Evolutionary conservation across 2,329 filamentous ascomycete genomes (phyloP).

Genomic region (Colletotrichum melonis): DNA sequence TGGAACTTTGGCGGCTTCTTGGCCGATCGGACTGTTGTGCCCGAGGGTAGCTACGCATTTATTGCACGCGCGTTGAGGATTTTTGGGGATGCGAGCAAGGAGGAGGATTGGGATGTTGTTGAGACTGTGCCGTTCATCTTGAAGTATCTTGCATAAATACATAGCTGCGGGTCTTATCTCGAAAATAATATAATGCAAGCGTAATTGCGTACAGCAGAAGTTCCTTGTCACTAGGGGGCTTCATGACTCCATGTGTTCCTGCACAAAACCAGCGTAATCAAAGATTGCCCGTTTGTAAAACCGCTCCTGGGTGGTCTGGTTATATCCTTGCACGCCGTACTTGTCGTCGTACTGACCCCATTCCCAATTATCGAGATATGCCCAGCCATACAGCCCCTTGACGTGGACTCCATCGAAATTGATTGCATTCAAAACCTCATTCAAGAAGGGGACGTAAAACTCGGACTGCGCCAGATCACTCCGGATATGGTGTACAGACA

Average conservation of each 20-base stretch:
- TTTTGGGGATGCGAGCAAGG: constrained; percentile 40
- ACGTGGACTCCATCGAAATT: neutral
- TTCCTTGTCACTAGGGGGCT: neutral
- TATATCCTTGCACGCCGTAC: neutral
- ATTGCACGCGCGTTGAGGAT: constrained; percentile 39
- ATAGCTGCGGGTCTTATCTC: neutral
- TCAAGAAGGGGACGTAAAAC: neutral
- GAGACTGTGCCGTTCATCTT: constrained; percentile 37
- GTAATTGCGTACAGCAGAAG: neutral
- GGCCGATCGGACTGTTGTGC: constrained; percentile 38
- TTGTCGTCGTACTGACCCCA: neutral
- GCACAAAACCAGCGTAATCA: neutral
- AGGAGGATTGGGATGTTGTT: constrained; percentile 40
- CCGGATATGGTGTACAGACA: neutral
- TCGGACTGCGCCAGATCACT: neutral
- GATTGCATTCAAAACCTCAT: neutral
- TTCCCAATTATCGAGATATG: neutral
- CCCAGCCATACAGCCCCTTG: neutral
- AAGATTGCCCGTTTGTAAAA: neutral
- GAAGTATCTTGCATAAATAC: constrained; percentile 16
- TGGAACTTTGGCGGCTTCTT: constrained; percentile 40
- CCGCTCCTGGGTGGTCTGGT: neutral
- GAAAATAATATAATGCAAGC: neutral
- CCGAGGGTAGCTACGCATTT: constrained; percentile 41
- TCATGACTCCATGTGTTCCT: neutral